Evolutionary conservation across 192 early-diverging fungal species (phyloP), one percentile per base, ranked within the genome.

Genomic region (Mortierella alpina): DNA sequence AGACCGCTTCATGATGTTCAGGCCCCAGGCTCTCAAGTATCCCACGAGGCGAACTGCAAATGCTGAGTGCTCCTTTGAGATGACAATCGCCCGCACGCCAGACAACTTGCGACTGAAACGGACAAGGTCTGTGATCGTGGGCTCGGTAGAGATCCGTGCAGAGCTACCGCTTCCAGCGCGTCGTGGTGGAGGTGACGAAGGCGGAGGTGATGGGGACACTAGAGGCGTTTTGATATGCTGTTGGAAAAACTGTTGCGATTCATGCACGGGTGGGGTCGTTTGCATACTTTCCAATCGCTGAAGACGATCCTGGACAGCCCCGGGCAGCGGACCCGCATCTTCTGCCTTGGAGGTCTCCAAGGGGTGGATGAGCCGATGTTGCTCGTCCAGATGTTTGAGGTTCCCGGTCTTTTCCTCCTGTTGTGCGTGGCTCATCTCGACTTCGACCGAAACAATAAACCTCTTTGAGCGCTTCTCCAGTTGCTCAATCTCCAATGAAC

Each of bases 41-140:
- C 83, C 82, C 0, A 83, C 85, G 17, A 90, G 70, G 52, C 84
- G 85, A 54, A 84, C 81, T 5, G 88, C 88, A 71, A 90, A 90
- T 7, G 77, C 71, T 15, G 87, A 88, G 17, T 88, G 73, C 13
- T 87, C 84, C 20, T 63, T 75, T 0, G 89, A 84, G 71, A 87
- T 67, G n/a, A 90, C 47, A 1, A 84, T 71, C 6, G 87, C 85
- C 42, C 76, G 85, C 18, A 83, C 31, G 7, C 87, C 89, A 10
- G 79, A 57, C 15, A 90, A 63, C 7, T 62, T 70, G 41, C 77
- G 72, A 17, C 82, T 82, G 63, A 88, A 88, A 2, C 62, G 54
- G 0, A 56, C 61, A 4, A 90, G 67, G 13, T 90, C 88, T 15
- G 74, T 59, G 2, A 89, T 51, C 1, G 86, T 87, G 18, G 89